Base-by-base conservation (phyloP, 192 early-diverging fungal species). In the Coemansia sp. region DNA sequence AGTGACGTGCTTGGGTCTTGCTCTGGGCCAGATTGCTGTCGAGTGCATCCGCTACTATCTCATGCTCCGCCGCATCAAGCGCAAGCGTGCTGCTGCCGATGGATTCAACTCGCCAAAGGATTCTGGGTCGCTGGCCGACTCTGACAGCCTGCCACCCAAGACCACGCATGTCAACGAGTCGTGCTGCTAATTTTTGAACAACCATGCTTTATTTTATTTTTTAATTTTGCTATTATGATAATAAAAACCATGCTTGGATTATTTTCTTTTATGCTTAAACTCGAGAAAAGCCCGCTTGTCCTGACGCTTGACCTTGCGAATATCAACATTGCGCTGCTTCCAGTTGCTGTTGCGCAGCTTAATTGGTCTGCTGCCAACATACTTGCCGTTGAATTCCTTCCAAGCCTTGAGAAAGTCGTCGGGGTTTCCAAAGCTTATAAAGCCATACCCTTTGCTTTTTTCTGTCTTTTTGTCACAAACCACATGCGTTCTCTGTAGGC, bases 371-470 rank as follows among this genome's bases (percentile, higher is more conserved):
- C 92, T 95, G 31, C 96, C 96, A 5, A 98, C 90, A 73, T 96
- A 98, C 80, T 98, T 97, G 48, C 94, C 95, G 74, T 98, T 92
- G 89, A 96, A 95, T 82, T 98, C 95, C 58, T 86, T 90, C 92
- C 93, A 91, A 6, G 96, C 96, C 31, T 86, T 88, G 16, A 94
- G 88, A 84, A 93, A 98, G 75, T 95, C 96, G 72, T 93, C 87
- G 16, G 94, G 86, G 68, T 95, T 89, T 51, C 88, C 87, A 77
- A 98, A 96, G 81, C 91, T 93, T 29, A 97, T 84, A 69, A 98
- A 98, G 4, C 96, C 96, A 69, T 93, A 98, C 17, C 96, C 96
- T 63, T 89, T 92, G 36, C 89, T 89, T 74, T 98, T 98, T 25
- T 78, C 83, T 0, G 93, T 89, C 60, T 86, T 77, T 63, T 95